A percentile compares a stretch with the other conserved stretches of the same genome.
Conservation (phyloP, 495 filamentous ascomycete genomes). For the Talaromyces trachyspermus region DNA sequence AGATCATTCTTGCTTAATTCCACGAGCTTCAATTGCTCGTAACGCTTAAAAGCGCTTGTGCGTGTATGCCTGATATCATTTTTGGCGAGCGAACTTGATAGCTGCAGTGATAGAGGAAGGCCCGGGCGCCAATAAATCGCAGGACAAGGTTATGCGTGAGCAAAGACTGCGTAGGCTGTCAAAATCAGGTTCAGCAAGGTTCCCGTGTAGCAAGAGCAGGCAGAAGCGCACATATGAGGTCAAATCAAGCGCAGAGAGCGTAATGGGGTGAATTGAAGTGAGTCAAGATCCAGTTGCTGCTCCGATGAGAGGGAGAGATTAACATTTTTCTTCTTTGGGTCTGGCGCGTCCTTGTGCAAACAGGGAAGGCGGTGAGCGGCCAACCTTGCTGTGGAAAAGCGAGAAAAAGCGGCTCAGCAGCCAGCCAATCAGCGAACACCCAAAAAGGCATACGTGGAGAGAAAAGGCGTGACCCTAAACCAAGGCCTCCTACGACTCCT, state of each 20-base stretch:
- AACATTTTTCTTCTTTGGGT: constrained; percentile 8
- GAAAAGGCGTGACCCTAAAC: constrained; percentile 6
- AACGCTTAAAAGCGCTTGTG: constrained; percentile 35
- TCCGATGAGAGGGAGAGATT: constrained; percentile 4
- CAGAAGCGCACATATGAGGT: neutral
- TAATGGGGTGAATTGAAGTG: neutral
- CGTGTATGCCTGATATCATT: constrained; percentile 21
- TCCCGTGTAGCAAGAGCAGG: neutral
- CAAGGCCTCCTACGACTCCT: constrained; percentile 1
- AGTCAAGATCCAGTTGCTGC: constrained; percentile 1
- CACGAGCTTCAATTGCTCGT: constrained; percentile 36
- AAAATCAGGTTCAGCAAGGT: neutral
- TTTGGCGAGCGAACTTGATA: neutral
- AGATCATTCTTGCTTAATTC: constrained; percentile 47
- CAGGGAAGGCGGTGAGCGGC: constrained; percentile 6
- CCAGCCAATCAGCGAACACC: constrained; percentile 10
- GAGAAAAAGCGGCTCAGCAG: constrained; percentile 10
- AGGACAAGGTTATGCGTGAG: neutral
- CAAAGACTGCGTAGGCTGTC: constrained; percentile 1
- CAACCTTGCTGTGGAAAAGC: neutral
- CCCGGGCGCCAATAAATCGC: constrained; percentile 1
- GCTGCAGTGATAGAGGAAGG: constrained; percentile 1
- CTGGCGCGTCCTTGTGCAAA: constrained; percentile 6
- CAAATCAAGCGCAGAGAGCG: neutral
- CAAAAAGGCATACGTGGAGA: constrained; percentile 21